A percentile compares a stretch with the other conserved stretches of the same genome.
These are phyloP conservation scores for Neurospora cerealis DNA, from an alignment of 495 filamentous ascomycete genomes.

Conservation along the genomic window DNA sequence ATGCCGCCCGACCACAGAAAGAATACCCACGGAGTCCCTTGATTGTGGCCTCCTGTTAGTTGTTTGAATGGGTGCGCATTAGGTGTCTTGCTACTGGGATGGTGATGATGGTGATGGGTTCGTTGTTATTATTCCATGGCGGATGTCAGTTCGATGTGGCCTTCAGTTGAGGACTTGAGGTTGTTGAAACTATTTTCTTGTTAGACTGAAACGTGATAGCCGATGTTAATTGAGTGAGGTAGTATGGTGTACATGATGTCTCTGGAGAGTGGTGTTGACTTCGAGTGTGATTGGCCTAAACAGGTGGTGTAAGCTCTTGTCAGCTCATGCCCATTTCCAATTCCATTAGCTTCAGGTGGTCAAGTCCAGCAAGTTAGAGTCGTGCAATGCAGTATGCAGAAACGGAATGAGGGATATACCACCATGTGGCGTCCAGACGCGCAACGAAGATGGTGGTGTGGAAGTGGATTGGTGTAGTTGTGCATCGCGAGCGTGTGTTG, in stretches of 20 bases:
- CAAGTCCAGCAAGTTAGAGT: not conserved
- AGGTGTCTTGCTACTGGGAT: not conserved
- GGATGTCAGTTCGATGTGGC: slow-evolving; percentile 1
- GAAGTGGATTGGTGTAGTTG: not conserved
- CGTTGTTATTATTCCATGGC: slow-evolving; percentile 5
- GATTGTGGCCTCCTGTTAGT: not conserved
- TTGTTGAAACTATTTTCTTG: slow-evolving; percentile 7
- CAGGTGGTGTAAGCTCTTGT: not conserved
- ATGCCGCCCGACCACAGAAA: not conserved
- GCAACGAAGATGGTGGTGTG: not conserved
- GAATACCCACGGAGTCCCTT: not conserved
- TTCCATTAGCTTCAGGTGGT: not conserved
- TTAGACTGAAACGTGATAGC: slow-evolving; percentile 26
- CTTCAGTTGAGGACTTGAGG: slow-evolving; percentile 6
- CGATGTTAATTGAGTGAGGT: slow-evolving; percentile 19
- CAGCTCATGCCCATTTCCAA: not conserved
- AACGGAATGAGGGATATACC: not conserved
- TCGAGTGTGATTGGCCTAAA: not conserved
- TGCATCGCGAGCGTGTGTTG: not conserved
- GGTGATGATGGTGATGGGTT: slow-evolving; percentile 8
- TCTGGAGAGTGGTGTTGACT: not conserved
- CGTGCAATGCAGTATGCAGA: not conserved
- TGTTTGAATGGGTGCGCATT: not conserved
- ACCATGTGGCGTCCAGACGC: not conserved
- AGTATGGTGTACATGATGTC: not conserved